A percentile compares a stretch with the other conserved stretches of the same genome.
phyloP scores from a whole-genome alignment of 192 early-diverging fungal species.

The Linnemannia elongata region DNA sequence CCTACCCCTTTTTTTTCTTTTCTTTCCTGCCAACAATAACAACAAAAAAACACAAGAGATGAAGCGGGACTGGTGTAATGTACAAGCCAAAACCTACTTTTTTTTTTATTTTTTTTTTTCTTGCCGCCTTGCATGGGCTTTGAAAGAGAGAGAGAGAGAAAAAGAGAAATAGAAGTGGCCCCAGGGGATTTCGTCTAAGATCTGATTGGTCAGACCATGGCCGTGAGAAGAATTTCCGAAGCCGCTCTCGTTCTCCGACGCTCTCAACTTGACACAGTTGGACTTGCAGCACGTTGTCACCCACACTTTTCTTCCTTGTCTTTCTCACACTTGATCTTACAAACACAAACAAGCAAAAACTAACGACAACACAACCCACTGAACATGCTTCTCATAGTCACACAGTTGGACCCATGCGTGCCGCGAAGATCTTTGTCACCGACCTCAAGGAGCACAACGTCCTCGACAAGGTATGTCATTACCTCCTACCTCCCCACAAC shows the following conservation, averaged over 20 bases:
- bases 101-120: too few relatives aligned
- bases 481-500: neutral
- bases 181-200: neutral
- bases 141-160: neutral
- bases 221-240: conserved; percentile 28
- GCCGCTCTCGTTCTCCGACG: neutral
- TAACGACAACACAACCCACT: neutral
- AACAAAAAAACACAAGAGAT: neutral
- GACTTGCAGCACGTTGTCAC: neutral
- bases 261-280: neutral
- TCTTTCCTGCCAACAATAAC: too few relatives aligned
- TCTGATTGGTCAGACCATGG: neutral
- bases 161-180: neutral
- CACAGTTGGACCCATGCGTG: conserved; percentile 98
- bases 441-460: conserved; percentile 81
- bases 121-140: neutral
- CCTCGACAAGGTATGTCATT: conserved; percentile 66
- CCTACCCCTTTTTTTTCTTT: neutral
- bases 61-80: neutral
- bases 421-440: conserved; percentile 93
- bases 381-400: conserved; percentile 61
- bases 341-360: neutral
- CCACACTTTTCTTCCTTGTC: neutral
- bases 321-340: too few relatives aligned
- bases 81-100: neutral